Conservation (phyloP, 441 rosid genomes). For the Flueggea neowawraea region DNA sequence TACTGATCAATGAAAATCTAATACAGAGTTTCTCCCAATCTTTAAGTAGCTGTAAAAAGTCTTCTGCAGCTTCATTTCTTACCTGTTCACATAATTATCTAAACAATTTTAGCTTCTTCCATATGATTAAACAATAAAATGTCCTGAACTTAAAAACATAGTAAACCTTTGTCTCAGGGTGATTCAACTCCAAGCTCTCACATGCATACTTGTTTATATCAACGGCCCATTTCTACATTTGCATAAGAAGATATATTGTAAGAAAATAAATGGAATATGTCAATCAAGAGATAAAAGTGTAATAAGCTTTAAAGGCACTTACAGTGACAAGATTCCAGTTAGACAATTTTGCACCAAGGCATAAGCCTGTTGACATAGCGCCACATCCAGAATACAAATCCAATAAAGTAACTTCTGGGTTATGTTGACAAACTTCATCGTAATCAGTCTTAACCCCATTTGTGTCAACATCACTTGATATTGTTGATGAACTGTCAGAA, state of each 20-base stretch:
- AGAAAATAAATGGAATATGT: neutral
- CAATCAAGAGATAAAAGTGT: too few species aligned
- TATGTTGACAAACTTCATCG: too few species aligned
- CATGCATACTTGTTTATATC: slow-evolving; percentile 59
- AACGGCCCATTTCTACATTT: slow-evolving; percentile 73
- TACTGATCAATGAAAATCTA: slow-evolving; percentile 33
- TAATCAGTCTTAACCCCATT: slow-evolving; percentile 14
- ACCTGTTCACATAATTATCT: slow-evolving; percentile 33
- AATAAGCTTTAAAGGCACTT: slow-evolving; percentile 7
- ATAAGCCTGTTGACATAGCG: slow-evolving; percentile 84
- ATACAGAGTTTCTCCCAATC: slow-evolving; percentile 63
- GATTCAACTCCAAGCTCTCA: slow-evolving; percentile 55
- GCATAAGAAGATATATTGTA: neutral
- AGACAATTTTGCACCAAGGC: slow-evolving; percentile 60
- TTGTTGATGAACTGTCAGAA: slow-evolving; percentile 46
- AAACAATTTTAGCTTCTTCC: neutral
- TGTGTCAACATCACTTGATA: slow-evolving; percentile 40
- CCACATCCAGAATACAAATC: slow-evolving; percentile 91
- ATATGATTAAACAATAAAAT: neutral
- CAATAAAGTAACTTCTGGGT: slow-evolving; percentile 35
- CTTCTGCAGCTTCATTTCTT: slow-evolving; percentile 59
- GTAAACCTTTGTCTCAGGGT: slow-evolving; percentile 55
- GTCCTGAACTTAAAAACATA: neutral
- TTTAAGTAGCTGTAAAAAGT: slow-evolving; percentile 45
- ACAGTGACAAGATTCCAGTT: slow-evolving; percentile 62